Base-by-base conservation (phyloP, 257 asterid genomes). In the Jasminum sambac region DNA sequence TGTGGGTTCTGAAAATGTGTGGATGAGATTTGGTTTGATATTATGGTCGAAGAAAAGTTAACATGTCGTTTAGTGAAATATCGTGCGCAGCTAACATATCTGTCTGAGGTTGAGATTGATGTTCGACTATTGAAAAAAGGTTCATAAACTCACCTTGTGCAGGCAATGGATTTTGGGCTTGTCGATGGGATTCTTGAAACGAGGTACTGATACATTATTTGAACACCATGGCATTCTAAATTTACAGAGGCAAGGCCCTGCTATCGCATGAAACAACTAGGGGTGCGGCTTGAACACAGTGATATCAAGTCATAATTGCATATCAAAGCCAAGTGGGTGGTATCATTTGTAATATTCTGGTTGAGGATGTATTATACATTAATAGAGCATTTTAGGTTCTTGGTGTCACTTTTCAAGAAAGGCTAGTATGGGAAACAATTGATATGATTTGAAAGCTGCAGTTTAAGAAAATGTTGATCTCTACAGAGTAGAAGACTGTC, bases 131-230 rank as follows among this genome's bases (percentile, higher is more conserved):
- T 30, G 36, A 30, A 30, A 30, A 30, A 30, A 30, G 60, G 41
- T 65, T 48, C 16, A 12, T 67, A 38, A 16, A 39, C 63, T 66
- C 43, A 34, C 9, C 52, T 21, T 17, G 21, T 81, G 84, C 92
- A 94, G 98, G 96, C 98, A 50, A 73, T 91, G 86, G 99, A 94
- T 71, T 94, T 94, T 23, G 99, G 97, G 74, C 95, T 94, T 65
- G 82, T 94, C 63, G 99, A 94, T 72, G 97, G 96, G 69, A 80
- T 89, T 71, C 48, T 91, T 74, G 97, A 89, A 83, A 94, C 99
- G 6, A 95, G 88, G 71, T 91, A 91, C 79, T 94, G 72, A 83
- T 23, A 63, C 50, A 39, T 57, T 21, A 60, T 57, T 16, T 0
- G 68, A 62, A 60, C n/a, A 34, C 21, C 4, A 36, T 17, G 63